These are phyloP conservation scores for Delphinella strobiligena DNA, from an alignment of 2,329 filamentous ascomycete species.

Conservation along the genomic window DNA sequence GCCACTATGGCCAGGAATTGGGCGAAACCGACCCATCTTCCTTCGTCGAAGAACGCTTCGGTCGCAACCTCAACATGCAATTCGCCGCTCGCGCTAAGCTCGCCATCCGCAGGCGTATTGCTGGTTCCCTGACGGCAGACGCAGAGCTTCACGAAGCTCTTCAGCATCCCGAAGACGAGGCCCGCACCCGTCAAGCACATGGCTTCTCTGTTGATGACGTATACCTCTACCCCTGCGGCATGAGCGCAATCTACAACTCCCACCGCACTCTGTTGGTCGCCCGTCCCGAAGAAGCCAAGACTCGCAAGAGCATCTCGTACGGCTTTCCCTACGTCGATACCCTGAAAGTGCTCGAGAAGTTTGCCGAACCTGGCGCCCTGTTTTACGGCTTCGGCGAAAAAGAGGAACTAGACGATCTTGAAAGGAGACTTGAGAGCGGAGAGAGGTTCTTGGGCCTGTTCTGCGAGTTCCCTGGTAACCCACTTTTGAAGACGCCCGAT, in stretches of 20 bases:
- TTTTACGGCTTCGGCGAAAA: conserved; percentile 78
- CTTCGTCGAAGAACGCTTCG: conserved; percentile 90
- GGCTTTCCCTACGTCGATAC: conserved; percentile 99
- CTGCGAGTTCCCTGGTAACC: conserved; percentile 92
- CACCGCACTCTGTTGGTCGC: conserved; percentile 61
- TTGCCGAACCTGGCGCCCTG: conserved; percentile 69
- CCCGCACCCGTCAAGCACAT: conserved; percentile 33
- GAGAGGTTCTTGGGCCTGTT: conserved; percentile 75
- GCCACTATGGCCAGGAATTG: conserved; percentile 4
- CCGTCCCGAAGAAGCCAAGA: conserved; percentile 46
- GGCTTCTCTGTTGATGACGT: conserved; percentile 76
- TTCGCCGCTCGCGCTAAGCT: conserved; percentile 72
- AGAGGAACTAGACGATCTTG: conserved; percentile 72
- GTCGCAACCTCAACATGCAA: conserved; percentile 72
- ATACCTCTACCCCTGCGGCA: conserved; percentile 77
- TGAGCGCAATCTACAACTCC: conserved; percentile 88
- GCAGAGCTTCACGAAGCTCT: conserved; percentile 52
- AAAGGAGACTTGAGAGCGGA: conserved; percentile 55
- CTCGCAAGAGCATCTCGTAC: conserved; percentile 59
- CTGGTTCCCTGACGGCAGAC: conserved; percentile 67
- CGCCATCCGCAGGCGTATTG: conserved; percentile 77
- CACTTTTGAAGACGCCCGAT: conserved; percentile 74
- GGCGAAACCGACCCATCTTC: conserved; percentile 55
- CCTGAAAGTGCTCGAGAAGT: conserved; percentile 88
- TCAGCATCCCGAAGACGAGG: conserved; percentile 26